Base-by-base conservation (phyloP, 352 stramenopile genomes). In the Globisporangium paroecandrum region DNA sequence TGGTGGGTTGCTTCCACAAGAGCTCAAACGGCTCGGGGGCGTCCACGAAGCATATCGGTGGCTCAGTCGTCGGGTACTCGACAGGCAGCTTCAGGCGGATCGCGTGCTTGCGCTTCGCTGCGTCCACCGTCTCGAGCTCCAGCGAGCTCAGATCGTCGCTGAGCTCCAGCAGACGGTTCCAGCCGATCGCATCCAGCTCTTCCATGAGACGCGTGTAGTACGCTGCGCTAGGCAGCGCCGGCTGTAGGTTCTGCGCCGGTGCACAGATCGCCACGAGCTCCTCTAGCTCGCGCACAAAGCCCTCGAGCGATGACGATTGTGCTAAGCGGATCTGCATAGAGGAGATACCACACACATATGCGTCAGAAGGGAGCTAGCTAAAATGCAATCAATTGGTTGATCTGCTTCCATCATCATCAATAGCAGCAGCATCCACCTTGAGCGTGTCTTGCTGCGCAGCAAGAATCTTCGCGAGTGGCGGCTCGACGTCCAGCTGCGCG, bases 121-220 rank as follows among this genome's bases (percentile, higher is more conserved):
- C 66, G 63, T 94, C 86, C 9, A 69, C 24, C 0, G 71, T 69
- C 58, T 85, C 69, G 34, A 92, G 76, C 71, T 94, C 82, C 5
- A 94, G 55, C 7, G 69, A 66, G 9, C 70, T 61, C 55, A 92
- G 69, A 61, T 90, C 81, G 53, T 94, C 81, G 61, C 74, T 89
- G 3, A 94, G 64, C 25, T 85, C 63, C 29, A 72, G 63, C 5
- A 94, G 58, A 5, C 71, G 71, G 60, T 76, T 69, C 86, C 86
- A 94, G n/a, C 84, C 82, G 38, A 94, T 68, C 1, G 62, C 62
- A 41, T 89, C 78, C 49, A 94, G 36, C 69, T 94, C 83, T 3
- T 63, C 77, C 74, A 92, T 77, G 20, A 94, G 68, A 47, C 58
- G 77, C 24, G 68, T 75, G 72, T 94, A 94, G 70, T 89, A 91